These are phyloP conservation scores for Petrea volubilis DNA, from an alignment of 257 asterid species.

Conservation along the genomic window DNA sequence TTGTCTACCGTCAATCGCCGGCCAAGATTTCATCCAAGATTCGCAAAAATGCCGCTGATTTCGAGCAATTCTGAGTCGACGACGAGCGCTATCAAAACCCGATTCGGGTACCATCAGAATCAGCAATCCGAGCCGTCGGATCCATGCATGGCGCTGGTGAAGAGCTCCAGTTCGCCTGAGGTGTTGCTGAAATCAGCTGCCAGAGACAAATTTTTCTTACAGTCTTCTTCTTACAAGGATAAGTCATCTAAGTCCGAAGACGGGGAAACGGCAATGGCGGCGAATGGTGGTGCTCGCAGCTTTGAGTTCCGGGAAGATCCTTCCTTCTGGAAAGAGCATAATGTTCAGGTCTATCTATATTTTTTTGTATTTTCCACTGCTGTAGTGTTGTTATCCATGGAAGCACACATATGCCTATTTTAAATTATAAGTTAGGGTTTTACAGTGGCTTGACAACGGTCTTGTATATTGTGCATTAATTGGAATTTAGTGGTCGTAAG, in stretches of 20 bases:
- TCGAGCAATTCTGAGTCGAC: slow-evolving; percentile 43
- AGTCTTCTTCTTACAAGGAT: slow-evolving; percentile 32
- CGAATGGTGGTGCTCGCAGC: slow-evolving; percentile 28
- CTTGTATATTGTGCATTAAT: not conserved
- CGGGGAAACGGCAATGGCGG: slow-evolving; percentile 23
- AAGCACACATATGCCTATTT: not conserved
- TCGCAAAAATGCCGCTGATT: slow-evolving; percentile 51
- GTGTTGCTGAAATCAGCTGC: slow-evolving; percentile 49
- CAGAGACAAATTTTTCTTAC: slow-evolving; percentile 29
- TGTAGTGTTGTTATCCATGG: not conserved
- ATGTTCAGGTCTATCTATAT: slow-evolving; percentile 59
- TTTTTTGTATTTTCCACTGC: not conserved
- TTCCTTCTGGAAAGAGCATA: slow-evolving; percentile 84
- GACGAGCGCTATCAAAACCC: slow-evolving; percentile 57
- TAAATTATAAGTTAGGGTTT: slow-evolving; percentile 9
- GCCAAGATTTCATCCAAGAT: not conserved
- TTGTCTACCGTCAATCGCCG: not conserved
- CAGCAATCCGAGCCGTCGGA: slow-evolving; percentile 42
- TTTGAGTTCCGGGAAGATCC: slow-evolving; percentile 81
- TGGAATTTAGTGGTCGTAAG: not conserved
- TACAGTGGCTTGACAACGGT: not conserved
- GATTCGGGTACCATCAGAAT: slow-evolving; percentile 51
- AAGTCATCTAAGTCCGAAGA: slow-evolving; percentile 42
- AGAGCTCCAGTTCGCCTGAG: slow-evolving; percentile 73
- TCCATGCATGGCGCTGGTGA: slow-evolving; percentile 31